Evolutionary conservation across 2,329 filamentous ascomycete genomes (phyloP).

Genomic region (Clarireedia paspali): DNA sequence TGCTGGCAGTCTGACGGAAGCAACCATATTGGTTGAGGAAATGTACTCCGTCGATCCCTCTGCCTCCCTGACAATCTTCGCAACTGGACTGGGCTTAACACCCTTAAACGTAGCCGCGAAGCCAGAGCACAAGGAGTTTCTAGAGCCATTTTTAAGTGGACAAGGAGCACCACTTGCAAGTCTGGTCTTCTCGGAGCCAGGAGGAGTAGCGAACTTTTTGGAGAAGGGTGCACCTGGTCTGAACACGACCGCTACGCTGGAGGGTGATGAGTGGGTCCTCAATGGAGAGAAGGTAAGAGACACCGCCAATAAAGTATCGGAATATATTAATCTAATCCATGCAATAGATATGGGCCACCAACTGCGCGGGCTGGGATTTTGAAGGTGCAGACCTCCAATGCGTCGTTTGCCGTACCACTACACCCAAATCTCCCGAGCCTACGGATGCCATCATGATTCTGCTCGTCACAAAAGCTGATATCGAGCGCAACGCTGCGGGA

Average conservation of each 20-base stretch:
- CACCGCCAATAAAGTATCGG: not conserved
- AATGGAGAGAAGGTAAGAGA: conserved; percentile 43
- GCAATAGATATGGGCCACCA: conserved; percentile 44
- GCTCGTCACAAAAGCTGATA: conserved; percentile 39
- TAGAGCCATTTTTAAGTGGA: conserved; percentile 39
- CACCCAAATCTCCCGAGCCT: conserved; percentile 22
- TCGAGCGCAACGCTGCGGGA: conserved; percentile 35
- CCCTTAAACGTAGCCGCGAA: conserved; percentile 41
- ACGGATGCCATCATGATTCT: conserved; percentile 39
- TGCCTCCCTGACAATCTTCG: conserved; percentile 42
- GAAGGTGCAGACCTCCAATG: conserved; percentile 44
- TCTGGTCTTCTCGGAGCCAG: conserved; percentile 44
- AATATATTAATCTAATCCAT: not conserved
- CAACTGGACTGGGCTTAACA: conserved; percentile 43
- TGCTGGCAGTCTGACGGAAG: conserved; percentile 38
- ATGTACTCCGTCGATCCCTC: conserved; percentile 44
- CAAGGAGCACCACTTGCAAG: conserved; percentile 41
- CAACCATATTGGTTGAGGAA: conserved; percentile 44
- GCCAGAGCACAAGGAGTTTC: conserved; percentile 33
- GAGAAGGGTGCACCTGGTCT: conserved; percentile 42
- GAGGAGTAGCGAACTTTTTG: conserved; percentile 42
- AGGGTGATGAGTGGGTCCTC: conserved; percentile 44
- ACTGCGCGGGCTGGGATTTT: conserved; percentile 45
- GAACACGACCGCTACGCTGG: conserved; percentile 38
- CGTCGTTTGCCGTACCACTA: conserved; percentile 38